Conservation (phyloP, 2,329 filamentous ascomycete genomes). For the Venturiaceae sp. region DNA sequence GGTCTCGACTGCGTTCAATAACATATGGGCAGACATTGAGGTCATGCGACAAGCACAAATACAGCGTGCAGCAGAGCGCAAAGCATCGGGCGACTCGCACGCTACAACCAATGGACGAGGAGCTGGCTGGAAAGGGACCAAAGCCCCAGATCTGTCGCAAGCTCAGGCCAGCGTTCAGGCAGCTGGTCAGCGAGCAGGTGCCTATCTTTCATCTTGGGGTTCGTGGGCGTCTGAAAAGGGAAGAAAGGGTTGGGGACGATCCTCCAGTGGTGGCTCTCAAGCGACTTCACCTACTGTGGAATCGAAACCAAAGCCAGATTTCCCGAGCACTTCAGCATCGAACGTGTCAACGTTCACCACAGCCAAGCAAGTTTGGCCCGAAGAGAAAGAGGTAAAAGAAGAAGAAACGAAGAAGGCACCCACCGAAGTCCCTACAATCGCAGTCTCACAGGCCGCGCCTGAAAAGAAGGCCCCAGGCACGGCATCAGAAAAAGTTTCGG, state of each 20-base stretch:
- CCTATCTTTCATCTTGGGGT: slow-evolving; percentile 55
- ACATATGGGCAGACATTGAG: slow-evolving; percentile 85
- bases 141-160: slow-evolving; percentile 39
- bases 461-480: neutral
- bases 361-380: neutral
- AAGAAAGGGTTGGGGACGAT: slow-evolving; percentile 37
- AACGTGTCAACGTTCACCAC: neutral
- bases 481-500: neutral
- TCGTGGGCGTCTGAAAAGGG: slow-evolving; percentile 65
- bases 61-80: slow-evolving; percentile 49
- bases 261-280: neutral
- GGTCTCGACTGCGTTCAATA: slow-evolving; percentile 78
- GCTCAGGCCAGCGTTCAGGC: slow-evolving; percentile 46
- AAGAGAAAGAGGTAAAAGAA: neutral
- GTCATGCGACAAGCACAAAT: slow-evolving; percentile 64
- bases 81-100: slow-evolving; percentile 23
- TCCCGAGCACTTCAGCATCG: neutral
- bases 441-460: neutral
- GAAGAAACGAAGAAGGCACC: neutral
- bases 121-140: slow-evolving; percentile 13
- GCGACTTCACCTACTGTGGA: neutral
- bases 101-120: slow-evolving; percentile 1
- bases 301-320: neutral
- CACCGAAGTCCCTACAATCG: neutral
- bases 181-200: slow-evolving; percentile 46